A percentile compares a stretch with the other conserved stretches of the same genome.
Conservation (phyloP, 768 basidiomycete species). For the Ramaria sp. region DNA sequence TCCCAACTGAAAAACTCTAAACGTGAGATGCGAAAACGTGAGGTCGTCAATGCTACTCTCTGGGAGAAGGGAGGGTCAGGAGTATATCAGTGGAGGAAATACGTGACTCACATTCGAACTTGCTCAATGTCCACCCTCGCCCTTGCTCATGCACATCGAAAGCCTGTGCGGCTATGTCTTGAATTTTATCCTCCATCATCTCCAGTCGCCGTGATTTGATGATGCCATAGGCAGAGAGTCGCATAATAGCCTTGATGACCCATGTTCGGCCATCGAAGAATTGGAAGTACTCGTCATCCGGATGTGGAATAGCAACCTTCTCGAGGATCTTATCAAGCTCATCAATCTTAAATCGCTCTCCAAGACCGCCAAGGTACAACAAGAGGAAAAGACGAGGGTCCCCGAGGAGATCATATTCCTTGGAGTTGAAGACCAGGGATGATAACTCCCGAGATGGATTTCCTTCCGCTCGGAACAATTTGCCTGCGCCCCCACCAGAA, state of each 20-base stretch:
- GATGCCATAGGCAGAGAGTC: constrained; percentile 5
- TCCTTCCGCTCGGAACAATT: not conserved
- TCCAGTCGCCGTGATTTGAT: constrained; percentile 2
- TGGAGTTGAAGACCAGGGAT: not conserved
- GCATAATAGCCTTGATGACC: constrained; percentile 7
- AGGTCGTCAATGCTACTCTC: not conserved
- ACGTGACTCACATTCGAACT: constrained; percentile 1
- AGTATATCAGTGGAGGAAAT: not conserved
- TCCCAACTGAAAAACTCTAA: not conserved
- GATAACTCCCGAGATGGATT: not conserved
- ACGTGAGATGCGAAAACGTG: not conserved
- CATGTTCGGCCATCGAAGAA: constrained; percentile 3
- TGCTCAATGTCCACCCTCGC: constrained; percentile 1
- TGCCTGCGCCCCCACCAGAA: not conserved
- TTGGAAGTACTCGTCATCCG: constrained; percentile 4
- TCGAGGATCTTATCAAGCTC: constrained; percentile 3
- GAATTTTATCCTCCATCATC: constrained; percentile 1
- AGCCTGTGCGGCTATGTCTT: constrained; percentile 1
- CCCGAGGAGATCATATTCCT: not conserved
- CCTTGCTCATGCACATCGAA: not conserved
- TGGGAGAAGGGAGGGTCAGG: not conserved
- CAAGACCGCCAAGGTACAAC: not conserved
- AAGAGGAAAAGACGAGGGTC: constrained; percentile 1
- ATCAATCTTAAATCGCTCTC: not conserved
- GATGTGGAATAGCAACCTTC: constrained; percentile 3